These are phyloP conservation scores for Leucocoprinus birnbaumii DNA, from an alignment of 768 basidiomycete genomes.

Conservation along the genomic window DNA sequence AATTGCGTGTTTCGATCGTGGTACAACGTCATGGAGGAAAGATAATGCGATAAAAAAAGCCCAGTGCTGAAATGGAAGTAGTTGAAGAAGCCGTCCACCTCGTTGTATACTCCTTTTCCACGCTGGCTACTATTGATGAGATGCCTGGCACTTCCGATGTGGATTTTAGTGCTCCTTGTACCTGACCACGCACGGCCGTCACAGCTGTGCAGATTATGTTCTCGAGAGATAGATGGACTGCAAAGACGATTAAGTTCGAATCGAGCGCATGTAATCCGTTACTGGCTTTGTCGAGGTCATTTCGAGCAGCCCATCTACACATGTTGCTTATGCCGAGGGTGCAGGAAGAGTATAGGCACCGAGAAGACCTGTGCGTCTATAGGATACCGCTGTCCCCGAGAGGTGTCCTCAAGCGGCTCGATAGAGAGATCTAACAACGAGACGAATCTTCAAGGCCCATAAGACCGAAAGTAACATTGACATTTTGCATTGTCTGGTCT, in stretches of 20 bases:
- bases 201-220: background rate
- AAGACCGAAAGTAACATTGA: background rate
- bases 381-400: background rate
- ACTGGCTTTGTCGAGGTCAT: conserved; percentile 3
- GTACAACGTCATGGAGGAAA: conserved; percentile 1
- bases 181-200: background rate
- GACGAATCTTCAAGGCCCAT: background rate
- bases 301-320: conserved; percentile 6
- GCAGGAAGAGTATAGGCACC: conserved; percentile 9
- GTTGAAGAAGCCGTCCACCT: conserved; percentile 5
- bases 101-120: conserved; percentile 11
- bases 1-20: conserved; percentile 3
- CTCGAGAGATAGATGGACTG: background rate
- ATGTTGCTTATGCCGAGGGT: conserved; percentile 10
- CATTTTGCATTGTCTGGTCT: background rate
- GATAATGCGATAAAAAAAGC: conserved; percentile 1
- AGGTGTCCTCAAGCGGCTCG: background rate
- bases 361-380: conserved; percentile 2
- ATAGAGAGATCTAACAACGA: background rate
- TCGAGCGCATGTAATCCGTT: conserved; percentile 1
- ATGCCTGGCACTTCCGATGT: conserved; percentile 1
- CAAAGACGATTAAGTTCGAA: background rate
- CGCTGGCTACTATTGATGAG: conserved; percentile 8
- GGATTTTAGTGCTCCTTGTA: background rate
- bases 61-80: conserved; percentile 8